Evolutionary conservation across 768 basidiomycete genomes (phyloP), one percentile per base, ranked within the genome.

Genomic region (Boletus sp.): DNA sequence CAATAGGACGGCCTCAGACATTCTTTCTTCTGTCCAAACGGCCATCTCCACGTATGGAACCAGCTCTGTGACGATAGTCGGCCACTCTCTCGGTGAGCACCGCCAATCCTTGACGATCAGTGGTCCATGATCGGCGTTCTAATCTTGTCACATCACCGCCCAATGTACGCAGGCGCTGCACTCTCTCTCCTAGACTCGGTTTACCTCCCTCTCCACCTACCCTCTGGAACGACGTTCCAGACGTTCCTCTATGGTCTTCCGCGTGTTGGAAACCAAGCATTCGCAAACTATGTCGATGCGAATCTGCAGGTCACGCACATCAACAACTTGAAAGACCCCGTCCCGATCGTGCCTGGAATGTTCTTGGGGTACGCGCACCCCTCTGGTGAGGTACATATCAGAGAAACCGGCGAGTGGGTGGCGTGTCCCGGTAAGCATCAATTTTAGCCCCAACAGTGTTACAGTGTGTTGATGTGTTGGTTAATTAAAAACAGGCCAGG

Each of bases 261-360:
- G 10, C 66, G 75, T 6, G 73, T 74, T 4, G 84, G 85, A 30
- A 85, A 86, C 66, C 75, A 81, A 64, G 80, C 73, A 0, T 87
- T 85, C 57, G 84, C 83, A 1, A 62, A 83, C 63, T 80, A 79
- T 56, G 76, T 84, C 45, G 81, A 85, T 57, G 64, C 73, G 15
- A 71, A 79, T 33, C 48, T 73, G 36, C 59, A 68, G 3, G 54
- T 84, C 15, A 82, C 76, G 14, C 84, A 78, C 55, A 76, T 86
- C 64, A 84, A 80, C 65, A 83, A 86, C 71, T 40, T 66, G 54
- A 59, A 74, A 33, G 78, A 80, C 46, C 66, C 68, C 2, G 45
- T 79, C 10, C 78, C 78, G 24, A 73, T 64, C 50, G 10, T 60
- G 12, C 73, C 73, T 1, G 63, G 52, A 1, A 64, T 12, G 55